Conservation (phyloP, 176 grass and related monocot genomes). For the Aegilops tauschii region DNA sequence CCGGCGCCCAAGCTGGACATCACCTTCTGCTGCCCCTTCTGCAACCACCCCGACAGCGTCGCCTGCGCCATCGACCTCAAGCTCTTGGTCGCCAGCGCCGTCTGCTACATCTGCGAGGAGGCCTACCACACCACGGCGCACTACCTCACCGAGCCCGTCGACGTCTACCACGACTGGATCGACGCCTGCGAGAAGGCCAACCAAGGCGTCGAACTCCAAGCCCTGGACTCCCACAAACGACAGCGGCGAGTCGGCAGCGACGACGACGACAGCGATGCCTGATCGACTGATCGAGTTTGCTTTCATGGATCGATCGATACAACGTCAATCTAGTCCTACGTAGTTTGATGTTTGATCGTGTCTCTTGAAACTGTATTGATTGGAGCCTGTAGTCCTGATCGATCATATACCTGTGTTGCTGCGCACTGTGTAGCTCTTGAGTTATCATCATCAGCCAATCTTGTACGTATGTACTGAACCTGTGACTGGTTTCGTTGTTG, state of each 20-base stretch:
- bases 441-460: no score
- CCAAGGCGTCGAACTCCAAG: not conserved
- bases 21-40: slow-evolving; percentile 31
- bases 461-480: no score
- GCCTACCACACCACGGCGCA: slow-evolving; percentile 22
- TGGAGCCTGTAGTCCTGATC: no score
- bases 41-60: slow-evolving; percentile 19
- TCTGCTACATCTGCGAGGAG: slow-evolving; percentile 15
- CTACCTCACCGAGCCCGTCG: not conserved
- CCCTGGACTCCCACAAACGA: no score
- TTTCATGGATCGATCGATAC: no score
- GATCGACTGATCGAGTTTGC: no score
- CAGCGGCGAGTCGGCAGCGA: not conserved
- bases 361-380: no score
- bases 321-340: no score
- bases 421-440: no score
- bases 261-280: not conserved
- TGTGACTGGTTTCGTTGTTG: no score
- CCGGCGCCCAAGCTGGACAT: slow-evolving; percentile 25
- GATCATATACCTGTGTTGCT: no score
- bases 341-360: no score
- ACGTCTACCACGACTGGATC: slow-evolving; percentile 7
- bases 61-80: slow-evolving; percentile 33
- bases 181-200: slow-evolving; percentile 16
- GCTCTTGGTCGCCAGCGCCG: not conserved